Conservation (phyloP, 2,329 filamentous ascomycete species). For the Trichoderma asperellum region DNA sequence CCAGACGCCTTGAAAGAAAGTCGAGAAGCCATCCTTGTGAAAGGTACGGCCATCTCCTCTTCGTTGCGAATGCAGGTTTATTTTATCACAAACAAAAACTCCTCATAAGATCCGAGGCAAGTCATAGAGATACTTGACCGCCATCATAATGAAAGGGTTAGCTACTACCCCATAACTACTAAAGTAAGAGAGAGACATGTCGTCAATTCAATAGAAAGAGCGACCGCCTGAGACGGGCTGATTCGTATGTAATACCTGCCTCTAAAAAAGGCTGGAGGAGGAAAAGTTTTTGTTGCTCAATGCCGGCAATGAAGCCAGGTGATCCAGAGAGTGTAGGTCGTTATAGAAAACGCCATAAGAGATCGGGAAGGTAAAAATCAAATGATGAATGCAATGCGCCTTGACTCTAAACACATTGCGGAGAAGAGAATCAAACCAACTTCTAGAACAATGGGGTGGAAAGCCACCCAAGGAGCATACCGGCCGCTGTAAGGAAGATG, state of each 20-base stretch:
- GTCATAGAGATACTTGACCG: not conserved
- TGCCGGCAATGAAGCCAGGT: not conserved
- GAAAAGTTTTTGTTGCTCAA: not conserved
- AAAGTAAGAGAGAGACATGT: not conserved
- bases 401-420: conserved; percentile 9
- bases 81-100: not conserved
- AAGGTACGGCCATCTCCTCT: conserved; percentile 11
- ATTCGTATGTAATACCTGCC: not conserved
- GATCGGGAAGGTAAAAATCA: not conserved
- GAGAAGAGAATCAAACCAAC: conserved; percentile 2
- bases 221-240: not conserved
- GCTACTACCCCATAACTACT: not conserved
- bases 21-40: conserved; percentile 25
- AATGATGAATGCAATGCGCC: conserved; percentile 17
- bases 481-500: conserved; percentile 5
- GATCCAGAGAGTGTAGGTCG: not conserved
- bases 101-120: not conserved
- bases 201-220: not conserved
- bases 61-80: conserved; percentile 16
- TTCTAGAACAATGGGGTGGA: conserved; percentile 15
- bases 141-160: not conserved
- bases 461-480: not conserved
- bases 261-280: not conserved
- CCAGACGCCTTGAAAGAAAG: conserved; percentile 21
- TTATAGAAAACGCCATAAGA: not conserved